A percentile compares a stretch with the other conserved stretches of the same genome.
These are phyloP conservation scores for Aureobasidium melanogenum DNA, from an alignment of 2,329 filamentous ascomycete species.

Conservation along the genomic window DNA sequence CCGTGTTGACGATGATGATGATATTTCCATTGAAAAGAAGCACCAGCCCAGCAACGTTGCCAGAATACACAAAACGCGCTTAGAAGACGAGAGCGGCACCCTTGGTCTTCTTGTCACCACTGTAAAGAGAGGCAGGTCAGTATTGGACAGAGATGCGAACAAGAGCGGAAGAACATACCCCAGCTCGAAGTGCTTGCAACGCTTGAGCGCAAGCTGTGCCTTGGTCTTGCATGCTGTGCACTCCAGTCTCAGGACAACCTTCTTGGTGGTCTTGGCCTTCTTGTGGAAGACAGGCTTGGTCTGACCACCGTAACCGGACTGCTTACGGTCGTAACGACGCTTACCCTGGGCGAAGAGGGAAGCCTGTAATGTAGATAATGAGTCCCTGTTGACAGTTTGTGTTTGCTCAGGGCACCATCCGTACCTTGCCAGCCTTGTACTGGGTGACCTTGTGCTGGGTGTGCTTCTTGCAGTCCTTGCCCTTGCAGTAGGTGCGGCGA, in stretches of 20 bases:
- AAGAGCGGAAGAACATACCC: slow-evolving; percentile 56
- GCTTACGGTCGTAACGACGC: slow-evolving; percentile 63
- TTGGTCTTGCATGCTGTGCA: slow-evolving; percentile 98
- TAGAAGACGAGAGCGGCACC: slow-evolving; percentile 99
- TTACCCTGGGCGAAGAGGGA: slow-evolving; percentile 97
- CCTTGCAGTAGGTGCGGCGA: slow-evolving; percentile 95
- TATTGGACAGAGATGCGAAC: slow-evolving; percentile 31
- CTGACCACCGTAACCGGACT: no score
- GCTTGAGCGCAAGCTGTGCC: slow-evolving; percentile 95
- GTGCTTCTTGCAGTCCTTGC: slow-evolving; percentile 72
- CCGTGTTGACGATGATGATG: slow-evolving; percentile 9
- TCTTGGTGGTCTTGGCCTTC: slow-evolving; percentile 99
- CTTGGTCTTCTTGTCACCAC: slow-evolving; percentile 99
- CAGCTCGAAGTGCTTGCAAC: slow-evolving; percentile 99
- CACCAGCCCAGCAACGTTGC: slow-evolving; percentile 11
- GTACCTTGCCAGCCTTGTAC: slow-evolving; percentile 92
- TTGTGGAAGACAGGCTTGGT: slow-evolving; percentile 79
- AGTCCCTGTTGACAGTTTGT: not conserved
- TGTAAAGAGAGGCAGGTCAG: slow-evolving; percentile 33
- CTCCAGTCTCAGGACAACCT: slow-evolving; percentile 97
- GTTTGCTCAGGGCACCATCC: slow-evolving; percentile 16
- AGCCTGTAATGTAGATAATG: slow-evolving; percentile 44
- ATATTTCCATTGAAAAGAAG: slow-evolving; percentile 1
- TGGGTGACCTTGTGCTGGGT: slow-evolving; percentile 88
- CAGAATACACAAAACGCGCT: slow-evolving; percentile 37